These are phyloP conservation scores for Gaeumannomyces tritici DNA, from an alignment of 2,329 filamentous ascomycete genomes.

Conservation along the genomic window DNA sequence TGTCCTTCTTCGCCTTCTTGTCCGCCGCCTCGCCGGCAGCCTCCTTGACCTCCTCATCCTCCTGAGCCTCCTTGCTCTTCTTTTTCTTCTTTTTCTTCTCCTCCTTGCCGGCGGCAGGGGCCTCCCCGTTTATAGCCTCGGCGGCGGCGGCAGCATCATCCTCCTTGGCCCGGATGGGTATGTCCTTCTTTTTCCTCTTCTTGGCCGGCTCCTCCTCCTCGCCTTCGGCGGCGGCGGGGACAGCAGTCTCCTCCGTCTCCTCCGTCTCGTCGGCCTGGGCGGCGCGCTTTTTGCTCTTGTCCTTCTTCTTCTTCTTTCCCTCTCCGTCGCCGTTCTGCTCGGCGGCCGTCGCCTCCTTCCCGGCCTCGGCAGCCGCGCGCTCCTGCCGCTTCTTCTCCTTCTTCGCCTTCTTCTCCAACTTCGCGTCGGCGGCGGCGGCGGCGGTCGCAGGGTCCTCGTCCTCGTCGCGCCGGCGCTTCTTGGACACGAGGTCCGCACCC, in stretches of 20 bases:
- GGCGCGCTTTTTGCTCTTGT: not conserved
- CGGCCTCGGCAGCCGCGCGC: slow-evolving; percentile 5
- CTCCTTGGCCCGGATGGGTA: not conserved
- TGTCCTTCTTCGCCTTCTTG: not conserved
- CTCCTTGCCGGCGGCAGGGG: not conserved
- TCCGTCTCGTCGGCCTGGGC: not conserved
- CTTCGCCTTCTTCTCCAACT: slow-evolving; percentile 20
- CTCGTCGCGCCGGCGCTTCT: slow-evolving; percentile 16
- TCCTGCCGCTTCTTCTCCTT: slow-evolving; percentile 23
- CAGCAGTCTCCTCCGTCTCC: not conserved
- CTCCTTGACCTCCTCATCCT: not conserved
- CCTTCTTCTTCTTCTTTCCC: not conserved
- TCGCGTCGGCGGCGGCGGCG: slow-evolving; percentile 8
- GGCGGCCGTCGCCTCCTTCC: not conserved
- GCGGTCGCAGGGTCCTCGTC: slow-evolving; percentile 7
- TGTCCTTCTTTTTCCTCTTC: not conserved
- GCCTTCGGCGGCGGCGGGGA: not conserved
- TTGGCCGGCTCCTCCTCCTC: not conserved
- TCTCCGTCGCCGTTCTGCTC: not conserved
- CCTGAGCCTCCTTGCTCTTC: not conserved
- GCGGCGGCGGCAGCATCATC: too few species aligned
- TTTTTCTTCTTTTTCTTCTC: not conserved
- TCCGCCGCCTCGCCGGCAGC: not conserved
- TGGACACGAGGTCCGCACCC: slow-evolving; percentile 5
- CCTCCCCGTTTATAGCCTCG: not conserved